Percentiles rank a stretch among this genome's conserved stretches.
Evolutionary conservation across 306 rosid genomes (phyloP).

Genomic region (Abrus pulchellus): DNA sequence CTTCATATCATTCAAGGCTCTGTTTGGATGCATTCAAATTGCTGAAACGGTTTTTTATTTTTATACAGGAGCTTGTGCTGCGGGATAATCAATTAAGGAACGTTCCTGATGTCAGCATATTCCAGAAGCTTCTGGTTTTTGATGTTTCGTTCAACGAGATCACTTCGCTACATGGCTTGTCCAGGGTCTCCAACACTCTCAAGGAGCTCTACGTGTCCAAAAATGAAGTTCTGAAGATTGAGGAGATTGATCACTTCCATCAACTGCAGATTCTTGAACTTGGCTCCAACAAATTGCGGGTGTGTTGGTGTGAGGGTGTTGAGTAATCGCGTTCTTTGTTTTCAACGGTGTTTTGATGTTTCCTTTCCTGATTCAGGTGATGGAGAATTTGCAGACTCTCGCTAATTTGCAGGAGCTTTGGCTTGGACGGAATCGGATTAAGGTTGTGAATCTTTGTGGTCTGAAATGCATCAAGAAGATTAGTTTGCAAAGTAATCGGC

Average conservation of each 20-base stretch:
- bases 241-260: slow-evolving; percentile 84
- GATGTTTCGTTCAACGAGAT: slow-evolving; percentile 91
- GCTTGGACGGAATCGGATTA: slow-evolving; percentile 94
- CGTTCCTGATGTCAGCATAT: slow-evolving; percentile 80
- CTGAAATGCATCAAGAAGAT: slow-evolving; percentile 81
- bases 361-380: slow-evolving; percentile 65
- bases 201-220: slow-evolving; percentile 93
- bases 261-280: slow-evolving; percentile 86
- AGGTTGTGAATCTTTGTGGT: slow-evolving; percentile 82
- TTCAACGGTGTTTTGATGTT: not conserved
- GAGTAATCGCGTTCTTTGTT: not conserved
- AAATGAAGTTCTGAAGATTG: slow-evolving; percentile 81
- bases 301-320: slow-evolving; percentile 14
- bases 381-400: slow-evolving; percentile 80
- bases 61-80: slow-evolving; percentile 73
- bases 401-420: slow-evolving; percentile 82
- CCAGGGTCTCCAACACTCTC: slow-evolving; percentile 63
- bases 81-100: slow-evolving; percentile 83
- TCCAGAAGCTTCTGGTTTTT: slow-evolving; percentile 72
- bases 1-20: not conserved
- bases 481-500: slow-evolving; percentile 95
- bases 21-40: slow-evolving; percentile 11
- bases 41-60: not conserved
- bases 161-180: slow-evolving; percentile 68
- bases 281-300: slow-evolving; percentile 90